Base-by-base conservation (phyloP, 1,139 yeast species). In the Hemisphaericaspora subhashii region DNA sequence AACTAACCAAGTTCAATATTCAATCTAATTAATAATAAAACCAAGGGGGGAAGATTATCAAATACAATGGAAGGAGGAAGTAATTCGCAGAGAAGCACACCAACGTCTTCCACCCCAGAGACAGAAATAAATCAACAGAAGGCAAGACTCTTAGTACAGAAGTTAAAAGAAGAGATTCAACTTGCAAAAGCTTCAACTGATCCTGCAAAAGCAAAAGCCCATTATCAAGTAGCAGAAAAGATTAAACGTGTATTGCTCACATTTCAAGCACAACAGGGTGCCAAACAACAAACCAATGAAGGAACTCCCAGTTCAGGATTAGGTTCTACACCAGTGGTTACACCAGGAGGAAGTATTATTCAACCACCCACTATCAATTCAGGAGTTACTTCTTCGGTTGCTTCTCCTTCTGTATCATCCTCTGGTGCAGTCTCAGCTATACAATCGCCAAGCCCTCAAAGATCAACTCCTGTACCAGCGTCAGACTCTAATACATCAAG, bases 171-270 rank as follows among this genome's bases (percentile, higher is more conserved):
- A 33, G 89, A 83, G 52, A 73, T 81, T 39, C 78, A 77, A 26
- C 75, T 77, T 46, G 94, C 89, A 1, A 77, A 77, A 49, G 70
- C 72, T 4, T 66, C 74, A 5, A 57, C 57, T 36, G 82, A 80
- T 36, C 6, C 50, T 2, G 82, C 78, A 0, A 81, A 77, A 48
- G 92, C 90, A n/a, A 79, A 78, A 55, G 81, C 76, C 49, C 87
- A 84, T 53, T 65, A 77, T 48, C 67, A 72, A 46, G 81, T 79
- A 44, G 94, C 92, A 2, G 85, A 85, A 41, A 77, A 77, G 42
- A 80, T 86, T 49, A 78, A 74, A 50, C 71, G 66, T 57, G 72
- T 67, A 42, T 70, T 74, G 43, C 47, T 68, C 25, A 66, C 57
- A 39, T 71, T 68, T 47, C 72, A 69, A 40, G 70, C 69, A 7